Percentiles rank a stretch among this genome's conserved stretches.
Conservation (phyloP, 108 stramenopile species). For the Epithemia pelagica region DNA sequence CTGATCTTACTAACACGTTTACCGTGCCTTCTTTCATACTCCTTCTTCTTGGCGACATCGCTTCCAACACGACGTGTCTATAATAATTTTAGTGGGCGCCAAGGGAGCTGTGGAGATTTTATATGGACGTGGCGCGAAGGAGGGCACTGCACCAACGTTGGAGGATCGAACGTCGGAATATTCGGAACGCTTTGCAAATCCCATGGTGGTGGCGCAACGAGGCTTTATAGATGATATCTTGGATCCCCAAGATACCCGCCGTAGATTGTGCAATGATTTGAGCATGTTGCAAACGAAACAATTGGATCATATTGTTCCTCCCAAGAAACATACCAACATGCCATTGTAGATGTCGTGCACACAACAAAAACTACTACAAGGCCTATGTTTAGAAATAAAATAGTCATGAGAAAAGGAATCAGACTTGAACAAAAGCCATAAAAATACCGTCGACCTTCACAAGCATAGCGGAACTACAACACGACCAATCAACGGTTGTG, state of each 20-base stretch:
- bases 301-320: constrained; percentile 41
- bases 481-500: no score
- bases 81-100: constrained; percentile 85
- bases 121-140: constrained; percentile 81
- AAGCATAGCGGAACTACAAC: no score
- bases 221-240: constrained; percentile 96
- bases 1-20: no score
- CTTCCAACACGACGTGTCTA: no score
- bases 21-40: no score
- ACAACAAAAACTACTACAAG: no score
- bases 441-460: no score
- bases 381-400: no score
- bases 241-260: constrained; percentile 87
- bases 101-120: constrained; percentile 99
- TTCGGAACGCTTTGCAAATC: constrained; percentile 88
- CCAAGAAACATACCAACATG: constrained; percentile 94
- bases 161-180: constrained; percentile 92
- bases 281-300: constrained; percentile 84
- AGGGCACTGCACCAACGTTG: constrained; percentile 29
- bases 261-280: constrained; percentile 90
- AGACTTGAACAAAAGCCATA: no score
- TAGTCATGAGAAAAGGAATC: no score
- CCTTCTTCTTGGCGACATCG: no score
- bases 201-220: constrained; percentile 92
- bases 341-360: constrained; percentile 92